These are phyloP conservation scores for Cladophialophora yegresii DNA, from an alignment of 2,329 filamentous ascomycete genomes.

Conservation along the genomic window DNA sequence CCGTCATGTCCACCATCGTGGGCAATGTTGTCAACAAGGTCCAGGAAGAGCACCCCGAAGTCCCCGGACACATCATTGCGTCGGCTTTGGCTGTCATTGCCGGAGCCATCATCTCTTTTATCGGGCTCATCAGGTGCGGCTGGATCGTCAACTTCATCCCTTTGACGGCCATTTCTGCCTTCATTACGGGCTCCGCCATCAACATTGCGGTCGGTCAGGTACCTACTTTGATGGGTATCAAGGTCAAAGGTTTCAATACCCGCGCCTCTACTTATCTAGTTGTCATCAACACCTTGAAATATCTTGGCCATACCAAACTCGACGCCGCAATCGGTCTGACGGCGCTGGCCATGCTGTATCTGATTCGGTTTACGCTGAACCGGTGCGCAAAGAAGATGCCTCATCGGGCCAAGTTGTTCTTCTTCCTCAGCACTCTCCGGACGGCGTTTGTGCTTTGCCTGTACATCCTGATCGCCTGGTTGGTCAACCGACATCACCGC, in stretches of 20 bases:
- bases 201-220: conserved; percentile 85
- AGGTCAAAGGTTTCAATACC: conserved; percentile 67
- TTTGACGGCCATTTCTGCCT: conserved; percentile 84
- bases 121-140: conserved; percentile 78
- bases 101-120: conserved; percentile 72
- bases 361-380: conserved; percentile 68
- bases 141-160: conserved; percentile 95
- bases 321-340: conserved; percentile 89
- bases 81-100: conserved; percentile 75
- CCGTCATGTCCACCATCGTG: conserved; percentile 89
- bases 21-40: conserved; percentile 76
- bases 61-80: conserved; percentile 68
- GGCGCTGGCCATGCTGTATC: conserved; percentile 74
- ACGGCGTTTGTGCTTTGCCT: conserved; percentile 89
- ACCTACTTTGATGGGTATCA: conserved; percentile 76
- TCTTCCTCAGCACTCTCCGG: conserved; percentile 87
- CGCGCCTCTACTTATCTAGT: conserved; percentile 78
- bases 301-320: conserved; percentile 66
- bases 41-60: conserved; percentile 54
- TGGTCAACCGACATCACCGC: conserved; percentile 71
- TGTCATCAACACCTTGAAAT: conserved; percentile 77
- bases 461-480: conserved; percentile 87
- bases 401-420: conserved; percentile 70
- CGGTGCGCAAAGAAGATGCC: conserved; percentile 69
- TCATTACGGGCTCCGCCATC: conserved; percentile 95